Evolutionary conservation across 176 grass and related monocot genomes (phyloP).

Genomic region (Aegilops sharonensis): DNA sequence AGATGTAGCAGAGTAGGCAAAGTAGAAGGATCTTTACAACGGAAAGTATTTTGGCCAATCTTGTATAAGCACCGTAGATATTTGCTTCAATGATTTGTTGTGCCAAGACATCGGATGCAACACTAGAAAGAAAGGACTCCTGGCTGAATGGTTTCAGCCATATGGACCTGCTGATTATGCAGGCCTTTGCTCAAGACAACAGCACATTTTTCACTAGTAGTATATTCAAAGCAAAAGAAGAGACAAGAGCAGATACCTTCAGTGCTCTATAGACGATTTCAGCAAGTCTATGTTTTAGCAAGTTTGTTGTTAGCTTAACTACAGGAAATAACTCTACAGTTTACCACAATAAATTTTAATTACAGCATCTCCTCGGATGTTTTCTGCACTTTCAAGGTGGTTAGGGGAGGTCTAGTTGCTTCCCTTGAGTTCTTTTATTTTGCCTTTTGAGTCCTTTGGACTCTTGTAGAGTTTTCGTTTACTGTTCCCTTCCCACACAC

Average conservation of each 20-base stretch:
- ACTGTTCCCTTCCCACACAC: neutral
- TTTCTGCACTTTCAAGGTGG: neutral
- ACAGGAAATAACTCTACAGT: neutral
- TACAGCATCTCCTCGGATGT: no score
- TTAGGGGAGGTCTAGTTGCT: neutral
- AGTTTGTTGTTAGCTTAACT: neutral
- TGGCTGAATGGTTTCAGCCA: constrained; percentile 72
- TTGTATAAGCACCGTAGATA: constrained; percentile 59
- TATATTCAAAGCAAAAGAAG: neutral
- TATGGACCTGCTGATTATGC: constrained; percentile 69
- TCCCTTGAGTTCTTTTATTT: neutral
- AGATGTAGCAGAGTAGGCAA: constrained; percentile 59
- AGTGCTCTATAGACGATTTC: neutral
- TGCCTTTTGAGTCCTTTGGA: neutral
- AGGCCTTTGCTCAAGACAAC: constrained; percentile 23
- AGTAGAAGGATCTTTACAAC: constrained; percentile 59
- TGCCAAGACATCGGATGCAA: constrained; percentile 73
- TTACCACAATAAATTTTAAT: neutral
- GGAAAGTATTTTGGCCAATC: constrained; percentile 48
- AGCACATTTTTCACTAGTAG: neutral
- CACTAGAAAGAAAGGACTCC: constrained; percentile 64
- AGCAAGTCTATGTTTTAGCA: neutral
- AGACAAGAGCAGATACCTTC: neutral
- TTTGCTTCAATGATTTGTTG: constrained; percentile 70
- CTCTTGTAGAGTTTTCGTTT: neutral